Base-by-base conservation (phyloP, 352 stramenopile genomes). In the Plasmopara muralis region DNA sequence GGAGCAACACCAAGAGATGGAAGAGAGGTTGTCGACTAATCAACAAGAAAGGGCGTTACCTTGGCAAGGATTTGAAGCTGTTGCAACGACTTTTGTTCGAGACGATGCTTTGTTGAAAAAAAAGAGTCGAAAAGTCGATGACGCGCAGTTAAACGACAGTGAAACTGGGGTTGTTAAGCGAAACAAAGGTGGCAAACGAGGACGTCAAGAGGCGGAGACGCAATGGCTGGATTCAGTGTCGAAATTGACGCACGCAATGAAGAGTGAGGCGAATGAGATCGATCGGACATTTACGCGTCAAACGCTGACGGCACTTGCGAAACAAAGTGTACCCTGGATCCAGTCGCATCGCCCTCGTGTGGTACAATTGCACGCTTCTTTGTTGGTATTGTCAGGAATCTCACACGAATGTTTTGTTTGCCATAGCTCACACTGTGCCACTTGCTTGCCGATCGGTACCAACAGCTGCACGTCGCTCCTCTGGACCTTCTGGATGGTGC, bases 241-340 rank as follows among this genome's bases (percentile, higher is more conserved):
- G 9, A 28, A 40, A 14, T 76, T 82, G 43, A 75, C 70, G 35
- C 55, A 59, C 37, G 35, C 51, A 1, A 58, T 77, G 12, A 34
- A 28, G 2, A 31, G 60, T 10, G 30, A 44, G n/a, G 57, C 72
- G 31, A 55, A 50, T 2, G 73, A 82, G 51, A 40, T 53, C 4
- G 57, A 68, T 35, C 56, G 53, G 0, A 18, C 46, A 1, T 84
- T 74, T 16, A 48, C 71, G 14, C 56, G 55, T 10, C 66, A 63
- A 5, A 79, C 70, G 1, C 48, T 84, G 12, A 30, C 42, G n/a
- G n/a, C 55, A 5, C 50, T 79, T 44, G 61, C 72, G 18, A 68
- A 62, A 25, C 50, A 57, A 44, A 67, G 67, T 44, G 47, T 57
- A 46, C 53, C 28, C 35, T 62, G 66, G 34, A 18, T 70, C 9